Evolutionary conservation across 495 filamentous ascomycete genomes (phyloP).

Genomic region (Pseudomonodictys pantanalensis): DNA sequence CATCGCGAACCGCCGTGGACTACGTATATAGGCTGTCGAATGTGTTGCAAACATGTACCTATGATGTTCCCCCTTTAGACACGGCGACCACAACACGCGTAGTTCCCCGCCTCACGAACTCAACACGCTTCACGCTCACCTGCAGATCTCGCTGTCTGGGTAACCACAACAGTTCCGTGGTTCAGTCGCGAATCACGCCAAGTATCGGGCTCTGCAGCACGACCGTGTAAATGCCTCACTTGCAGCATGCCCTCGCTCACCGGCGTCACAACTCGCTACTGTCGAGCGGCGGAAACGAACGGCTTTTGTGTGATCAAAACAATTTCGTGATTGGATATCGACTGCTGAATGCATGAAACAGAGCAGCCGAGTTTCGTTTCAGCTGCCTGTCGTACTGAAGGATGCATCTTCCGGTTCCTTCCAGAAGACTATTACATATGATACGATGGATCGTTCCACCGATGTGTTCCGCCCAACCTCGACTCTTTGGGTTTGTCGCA

Average conservation of each 20-base stretch:
- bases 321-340: conserved; percentile 5
- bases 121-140: not conserved
- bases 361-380: not conserved
- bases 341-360: not conserved
- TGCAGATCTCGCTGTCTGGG: no score
- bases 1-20: no score
- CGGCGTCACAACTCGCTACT: not conserved
- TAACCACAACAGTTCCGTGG: no score
- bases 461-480: no score
- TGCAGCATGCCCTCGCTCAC: not conserved
- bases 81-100: not conserved
- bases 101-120: not conserved
- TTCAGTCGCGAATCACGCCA: no score
- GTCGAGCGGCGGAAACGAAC: no score
- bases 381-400: not conserved
- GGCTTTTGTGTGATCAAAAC: not conserved
- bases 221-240: conserved; percentile 15
- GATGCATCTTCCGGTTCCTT: not conserved
- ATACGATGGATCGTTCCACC: not conserved
- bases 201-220: not conserved
- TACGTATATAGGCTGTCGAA: no score
- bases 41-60: no score
- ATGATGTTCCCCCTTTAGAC: no score
- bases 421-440: not conserved
- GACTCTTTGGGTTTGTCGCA: no score